Percentiles rank a stretch among this genome's conserved stretches.
Evolutionary conservation across 2,329 filamentous ascomycete genomes (phyloP).

Genomic region (Amesomyces nigricolor): DNA sequence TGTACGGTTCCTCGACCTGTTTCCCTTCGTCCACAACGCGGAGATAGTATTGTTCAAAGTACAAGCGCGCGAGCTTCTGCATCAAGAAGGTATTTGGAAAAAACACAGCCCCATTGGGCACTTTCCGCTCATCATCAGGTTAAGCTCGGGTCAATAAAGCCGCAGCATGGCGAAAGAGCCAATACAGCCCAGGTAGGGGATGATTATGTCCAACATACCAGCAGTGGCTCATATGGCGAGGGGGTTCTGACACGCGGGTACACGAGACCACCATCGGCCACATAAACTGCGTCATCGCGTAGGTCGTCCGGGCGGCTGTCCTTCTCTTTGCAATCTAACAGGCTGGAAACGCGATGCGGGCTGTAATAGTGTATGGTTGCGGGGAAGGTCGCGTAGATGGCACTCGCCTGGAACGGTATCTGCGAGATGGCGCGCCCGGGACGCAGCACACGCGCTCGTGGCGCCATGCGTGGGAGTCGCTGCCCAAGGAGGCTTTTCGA

Average conservation of each 20-base stretch:
- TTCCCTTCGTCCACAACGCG: background rate
- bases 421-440: too few relatives aligned
- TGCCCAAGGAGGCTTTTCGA: too few relatives aligned
- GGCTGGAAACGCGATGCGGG: background rate
- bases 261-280: background rate
- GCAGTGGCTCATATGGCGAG: background rate
- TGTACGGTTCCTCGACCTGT: background rate
- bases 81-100: background rate
- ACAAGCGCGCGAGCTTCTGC: background rate
- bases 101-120: background rate
- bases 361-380: slow-evolving; percentile 1
- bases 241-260: background rate
- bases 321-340: background rate
- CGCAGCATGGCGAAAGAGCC: too few relatives aligned
- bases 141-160: too few relatives aligned
- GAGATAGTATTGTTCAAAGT: background rate
- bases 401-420: background rate
- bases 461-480: too few relatives aligned
- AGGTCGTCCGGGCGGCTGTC: background rate
- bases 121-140: background rate
- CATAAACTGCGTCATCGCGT: background rate
- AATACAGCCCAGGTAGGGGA: too few relatives aligned
- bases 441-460: too few relatives aligned
- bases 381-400: background rate
- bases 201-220: background rate